Conservation (phyloP, 2,329 filamentous ascomycete genomes). For the Aspergillus novofumigatus region DNA sequence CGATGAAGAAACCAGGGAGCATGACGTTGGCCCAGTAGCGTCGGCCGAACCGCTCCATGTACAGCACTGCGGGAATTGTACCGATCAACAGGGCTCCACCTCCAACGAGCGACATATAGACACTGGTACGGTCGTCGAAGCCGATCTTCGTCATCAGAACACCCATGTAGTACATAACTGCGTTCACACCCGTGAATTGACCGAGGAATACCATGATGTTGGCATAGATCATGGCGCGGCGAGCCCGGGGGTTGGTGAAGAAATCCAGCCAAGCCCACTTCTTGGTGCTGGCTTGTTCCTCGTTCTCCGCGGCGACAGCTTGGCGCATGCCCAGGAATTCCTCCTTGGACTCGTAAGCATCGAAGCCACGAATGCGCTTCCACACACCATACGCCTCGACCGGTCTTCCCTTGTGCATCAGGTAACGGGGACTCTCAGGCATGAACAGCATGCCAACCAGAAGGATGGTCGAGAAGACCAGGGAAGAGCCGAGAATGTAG, state of each 20-base stretch:
- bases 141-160: constrained; percentile 65
- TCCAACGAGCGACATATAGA: constrained; percentile 72
- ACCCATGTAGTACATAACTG: constrained; percentile 69
- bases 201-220: constrained; percentile 68
- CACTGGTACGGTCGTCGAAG: constrained; percentile 58
- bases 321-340: constrained; percentile 71
- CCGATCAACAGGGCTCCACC: constrained; percentile 64
- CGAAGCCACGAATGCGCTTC: constrained; percentile 65
- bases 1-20: constrained; percentile 68
- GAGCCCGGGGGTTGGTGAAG: constrained; percentile 65
- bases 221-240: constrained; percentile 62
- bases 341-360: constrained; percentile 54
- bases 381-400: constrained; percentile 64
- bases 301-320: constrained; percentile 56
- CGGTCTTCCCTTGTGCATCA: constrained; percentile 62
- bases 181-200: constrained; percentile 67
- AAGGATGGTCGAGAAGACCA: constrained; percentile 65
- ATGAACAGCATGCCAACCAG: constrained; percentile 65
- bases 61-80: constrained; percentile 63
- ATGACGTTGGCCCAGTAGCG: constrained; percentile 72
- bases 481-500: constrained; percentile 68
- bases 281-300: constrained; percentile 50
- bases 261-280: constrained; percentile 69
- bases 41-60: constrained; percentile 68
- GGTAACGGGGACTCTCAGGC: constrained; percentile 64